These are phyloP conservation scores for Trichoderma hamatum DNA, from an alignment of 2,329 filamentous ascomycete genomes.

Conservation along the genomic window DNA sequence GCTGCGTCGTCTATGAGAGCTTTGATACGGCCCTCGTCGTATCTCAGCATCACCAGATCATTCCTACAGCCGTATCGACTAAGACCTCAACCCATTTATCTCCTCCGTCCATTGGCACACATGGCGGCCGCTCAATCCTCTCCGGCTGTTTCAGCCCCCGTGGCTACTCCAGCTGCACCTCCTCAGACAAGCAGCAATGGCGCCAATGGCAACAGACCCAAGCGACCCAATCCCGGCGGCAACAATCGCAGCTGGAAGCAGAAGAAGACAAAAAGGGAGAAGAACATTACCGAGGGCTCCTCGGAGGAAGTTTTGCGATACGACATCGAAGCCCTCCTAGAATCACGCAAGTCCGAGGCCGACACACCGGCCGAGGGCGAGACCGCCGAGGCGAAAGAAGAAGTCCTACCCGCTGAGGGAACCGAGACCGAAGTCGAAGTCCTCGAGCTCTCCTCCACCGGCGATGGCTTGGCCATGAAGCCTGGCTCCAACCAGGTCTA, in stretches of 20 bases:
- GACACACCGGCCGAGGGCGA: slow-evolving; percentile 36
- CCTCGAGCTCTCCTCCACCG: slow-evolving; percentile 81
- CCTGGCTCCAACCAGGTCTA: slow-evolving; percentile 69
- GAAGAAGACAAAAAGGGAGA: slow-evolving; percentile 61
- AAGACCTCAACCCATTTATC: background rate
- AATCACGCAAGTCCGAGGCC: slow-evolving; percentile 42
- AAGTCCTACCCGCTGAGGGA: slow-evolving; percentile 67
- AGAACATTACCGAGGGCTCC: slow-evolving; percentile 63
- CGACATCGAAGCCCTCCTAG: slow-evolving; percentile 62
- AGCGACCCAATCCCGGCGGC: slow-evolving; percentile 32
- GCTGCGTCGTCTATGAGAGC: slow-evolving; percentile 28
- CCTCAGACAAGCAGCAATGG: slow-evolving; percentile 22
- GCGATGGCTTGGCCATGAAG: slow-evolving; percentile 83
- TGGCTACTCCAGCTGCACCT: slow-evolving; percentile 1
- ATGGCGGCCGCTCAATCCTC: slow-evolving; percentile 29
- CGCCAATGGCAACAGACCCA: slow-evolving; percentile 26
- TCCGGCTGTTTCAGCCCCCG: background rate
- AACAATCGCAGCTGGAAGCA: slow-evolving; percentile 40
- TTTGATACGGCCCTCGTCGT: slow-evolving; percentile 17
- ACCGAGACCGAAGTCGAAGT: slow-evolving; percentile 83
- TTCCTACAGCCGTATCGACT: slow-evolving; percentile 1
- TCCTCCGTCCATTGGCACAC: slow-evolving; percentile 16
- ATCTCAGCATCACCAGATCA: background rate
- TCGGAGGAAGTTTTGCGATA: slow-evolving; percentile 67
- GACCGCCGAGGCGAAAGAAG: slow-evolving; percentile 29